Conservation (phyloP, 108 stramenopile species). For the Fragilaria crotonensis region DNA sequence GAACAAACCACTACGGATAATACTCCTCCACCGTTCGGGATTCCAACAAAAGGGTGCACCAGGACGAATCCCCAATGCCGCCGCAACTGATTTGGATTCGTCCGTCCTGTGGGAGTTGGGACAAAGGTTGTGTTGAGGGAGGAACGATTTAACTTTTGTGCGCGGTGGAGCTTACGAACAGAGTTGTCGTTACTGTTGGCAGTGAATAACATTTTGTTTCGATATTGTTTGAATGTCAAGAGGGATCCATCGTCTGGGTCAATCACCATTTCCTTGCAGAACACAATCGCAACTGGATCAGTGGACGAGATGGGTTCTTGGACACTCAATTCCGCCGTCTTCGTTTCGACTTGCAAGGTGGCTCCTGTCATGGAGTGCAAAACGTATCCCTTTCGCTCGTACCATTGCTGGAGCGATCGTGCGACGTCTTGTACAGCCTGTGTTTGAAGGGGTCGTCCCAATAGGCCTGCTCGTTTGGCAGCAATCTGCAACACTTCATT, state of each 20-base stretch:
- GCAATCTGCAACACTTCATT: slow-evolving; percentile 47
- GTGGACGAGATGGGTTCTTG: slow-evolving; percentile 34
- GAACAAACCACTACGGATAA: slow-evolving; percentile 55
- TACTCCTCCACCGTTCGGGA: slow-evolving; percentile 27
- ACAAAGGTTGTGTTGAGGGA: slow-evolving; percentile 52
- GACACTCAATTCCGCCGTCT: slow-evolving; percentile 30
- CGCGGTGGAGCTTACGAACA: slow-evolving; percentile 9
- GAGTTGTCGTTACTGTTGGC: slow-evolving; percentile 2
- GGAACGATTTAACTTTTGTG: slow-evolving; percentile 9
- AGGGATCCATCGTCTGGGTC: slow-evolving; percentile 40
- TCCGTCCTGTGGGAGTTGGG: slow-evolving; percentile 45
- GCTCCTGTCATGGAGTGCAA: slow-evolving; percentile 68
- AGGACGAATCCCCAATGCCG: slow-evolving; percentile 43
- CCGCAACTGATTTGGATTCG: slow-evolving; percentile 50
- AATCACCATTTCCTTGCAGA: slow-evolving; percentile 61
- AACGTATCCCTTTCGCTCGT: slow-evolving; percentile 63
- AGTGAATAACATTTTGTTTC: slow-evolving; percentile 11
- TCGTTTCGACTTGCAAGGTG: slow-evolving; percentile 44
- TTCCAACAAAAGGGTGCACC: slow-evolving; percentile 59
- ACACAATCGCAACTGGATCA: slow-evolving; percentile 43
- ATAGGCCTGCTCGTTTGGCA: slow-evolving; percentile 47
- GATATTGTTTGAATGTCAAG: slow-evolving; percentile 34
- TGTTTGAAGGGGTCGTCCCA: slow-evolving; percentile 53
- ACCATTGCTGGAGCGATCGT: slow-evolving; percentile 51
- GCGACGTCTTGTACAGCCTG: slow-evolving; percentile 60